Conservation (phyloP, 2,329 filamentous ascomycete genomes). For the Pseudogymnoascus sp. region DNA sequence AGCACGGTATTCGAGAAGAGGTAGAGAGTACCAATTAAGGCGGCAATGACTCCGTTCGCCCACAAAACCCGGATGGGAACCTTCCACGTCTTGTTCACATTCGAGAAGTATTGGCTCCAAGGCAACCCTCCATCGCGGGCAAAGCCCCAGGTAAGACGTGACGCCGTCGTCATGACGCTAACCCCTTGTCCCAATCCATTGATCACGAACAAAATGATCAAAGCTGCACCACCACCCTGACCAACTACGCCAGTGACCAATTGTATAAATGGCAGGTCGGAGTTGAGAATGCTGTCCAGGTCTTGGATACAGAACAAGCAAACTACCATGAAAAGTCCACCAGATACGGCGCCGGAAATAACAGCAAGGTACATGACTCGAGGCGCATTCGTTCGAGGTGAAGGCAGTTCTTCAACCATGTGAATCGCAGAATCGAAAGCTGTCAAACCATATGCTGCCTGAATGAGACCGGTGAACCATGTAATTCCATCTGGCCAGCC, state of each 20-base stretch:
- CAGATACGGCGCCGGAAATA: slow-evolving; percentile 40
- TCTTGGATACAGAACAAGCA: slow-evolving; percentile 45
- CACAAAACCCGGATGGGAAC: slow-evolving; percentile 46
- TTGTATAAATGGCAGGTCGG: slow-evolving; percentile 43
- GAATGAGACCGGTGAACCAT: slow-evolving; percentile 52
- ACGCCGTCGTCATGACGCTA: slow-evolving; percentile 44
- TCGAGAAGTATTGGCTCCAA: slow-evolving; percentile 38
- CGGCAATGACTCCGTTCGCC: slow-evolving; percentile 41
- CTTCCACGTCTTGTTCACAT: slow-evolving; percentile 42
- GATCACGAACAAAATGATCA: slow-evolving; percentile 47
- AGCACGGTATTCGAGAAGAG: slow-evolving; percentile 47
- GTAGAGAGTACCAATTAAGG: slow-evolving; percentile 47
- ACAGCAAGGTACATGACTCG: slow-evolving; percentile 47
- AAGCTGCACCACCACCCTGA: slow-evolving; percentile 35
- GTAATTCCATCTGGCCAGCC: slow-evolving; percentile 49
- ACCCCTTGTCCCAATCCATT: slow-evolving; percentile 48
- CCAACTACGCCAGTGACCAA: slow-evolving; percentile 37
- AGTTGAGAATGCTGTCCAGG: slow-evolving; percentile 35
- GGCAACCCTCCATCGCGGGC: slow-evolving; percentile 45
- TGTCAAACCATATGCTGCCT: slow-evolving; percentile 49
- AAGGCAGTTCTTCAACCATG: slow-evolving; percentile 50
- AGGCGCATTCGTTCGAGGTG: slow-evolving; percentile 43
- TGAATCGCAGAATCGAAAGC: slow-evolving; percentile 54
- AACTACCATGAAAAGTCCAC: slow-evolving; percentile 45
- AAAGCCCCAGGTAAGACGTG: slow-evolving; percentile 47